phyloP scores from a whole-genome alignment of 129 eudicot genomes.

The Chrysanthemum makinoi region DNA sequence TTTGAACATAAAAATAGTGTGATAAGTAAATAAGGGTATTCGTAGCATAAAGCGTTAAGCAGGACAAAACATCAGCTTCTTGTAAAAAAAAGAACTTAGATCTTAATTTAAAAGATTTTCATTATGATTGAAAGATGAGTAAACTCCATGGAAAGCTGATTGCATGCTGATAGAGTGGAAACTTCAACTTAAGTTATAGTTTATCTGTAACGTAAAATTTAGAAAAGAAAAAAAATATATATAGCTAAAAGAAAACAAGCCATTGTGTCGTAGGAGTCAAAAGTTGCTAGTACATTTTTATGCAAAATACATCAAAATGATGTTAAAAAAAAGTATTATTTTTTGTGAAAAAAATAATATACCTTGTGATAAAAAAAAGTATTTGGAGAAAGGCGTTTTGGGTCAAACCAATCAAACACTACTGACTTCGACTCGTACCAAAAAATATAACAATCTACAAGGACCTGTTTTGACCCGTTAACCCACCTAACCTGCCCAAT shows the following conservation, averaged over 20 bases:
- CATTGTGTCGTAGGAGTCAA: too few relatives aligned
- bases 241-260: too few relatives aligned
- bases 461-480: not conserved
- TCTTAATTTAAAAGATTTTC: not conserved
- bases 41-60: not conserved
- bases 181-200: too few relatives aligned
- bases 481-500: not conserved
- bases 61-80: not conserved
- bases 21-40: not conserved
- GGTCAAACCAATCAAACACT: not conserved
- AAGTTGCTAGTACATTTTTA: too few relatives aligned
- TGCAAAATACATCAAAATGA: not conserved
- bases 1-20: not conserved
- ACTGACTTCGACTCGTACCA: not conserved
- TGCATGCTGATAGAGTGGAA: not conserved
- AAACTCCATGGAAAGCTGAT: not conserved
- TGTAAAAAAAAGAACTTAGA: not conserved
- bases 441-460: not conserved
- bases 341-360: too few relatives aligned
- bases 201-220: not conserved
- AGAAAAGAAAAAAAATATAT: too few relatives aligned
- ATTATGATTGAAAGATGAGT: not conserved
- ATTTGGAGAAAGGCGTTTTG: not conserved
- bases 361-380: too few relatives aligned
- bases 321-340: too few relatives aligned